Evolutionary conservation across 2,329 filamentous ascomycete species (phyloP).

Genomic region (Colletotrichum sp.): DNA sequence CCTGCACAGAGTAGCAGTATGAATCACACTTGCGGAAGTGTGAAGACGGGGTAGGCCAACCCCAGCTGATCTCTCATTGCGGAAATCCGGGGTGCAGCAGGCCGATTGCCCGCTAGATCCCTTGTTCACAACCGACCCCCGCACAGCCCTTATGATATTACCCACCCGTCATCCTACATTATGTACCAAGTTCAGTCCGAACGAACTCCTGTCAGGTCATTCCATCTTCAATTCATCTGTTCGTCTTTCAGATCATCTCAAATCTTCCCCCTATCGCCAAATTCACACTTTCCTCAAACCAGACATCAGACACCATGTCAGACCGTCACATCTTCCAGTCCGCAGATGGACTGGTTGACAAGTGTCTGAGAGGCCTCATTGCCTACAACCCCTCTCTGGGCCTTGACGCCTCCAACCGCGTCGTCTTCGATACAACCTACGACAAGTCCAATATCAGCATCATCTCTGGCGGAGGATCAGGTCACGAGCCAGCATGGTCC

Average conservation of each 20-base stretch:
- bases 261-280: background rate
- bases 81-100: constrained; percentile 12
- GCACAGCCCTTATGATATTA: constrained; percentile 2
- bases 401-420: constrained; percentile 55
- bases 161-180: background rate
- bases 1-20: background rate
- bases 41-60: background rate
- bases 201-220: background rate
- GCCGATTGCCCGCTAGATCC: background rate
- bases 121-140: background rate
- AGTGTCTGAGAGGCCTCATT: constrained; percentile 54
- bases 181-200: background rate
- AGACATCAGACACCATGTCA: constrained; percentile 44
- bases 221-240: background rate
- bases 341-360: constrained; percentile 57
- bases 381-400: constrained; percentile 57
- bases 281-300: background rate
- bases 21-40: background rate
- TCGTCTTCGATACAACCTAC: constrained; percentile 53
- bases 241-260: background rate
- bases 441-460: constrained; percentile 51
- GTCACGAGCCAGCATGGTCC: constrained; percentile 67
- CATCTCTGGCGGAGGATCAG: constrained; percentile 61
- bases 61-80: constrained; percentile 14
- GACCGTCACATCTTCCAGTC: constrained; percentile 58